phyloP scores from a whole-genome alignment of 1,284 basidiomycete genomes.

The Omphalotus olearius region DNA sequence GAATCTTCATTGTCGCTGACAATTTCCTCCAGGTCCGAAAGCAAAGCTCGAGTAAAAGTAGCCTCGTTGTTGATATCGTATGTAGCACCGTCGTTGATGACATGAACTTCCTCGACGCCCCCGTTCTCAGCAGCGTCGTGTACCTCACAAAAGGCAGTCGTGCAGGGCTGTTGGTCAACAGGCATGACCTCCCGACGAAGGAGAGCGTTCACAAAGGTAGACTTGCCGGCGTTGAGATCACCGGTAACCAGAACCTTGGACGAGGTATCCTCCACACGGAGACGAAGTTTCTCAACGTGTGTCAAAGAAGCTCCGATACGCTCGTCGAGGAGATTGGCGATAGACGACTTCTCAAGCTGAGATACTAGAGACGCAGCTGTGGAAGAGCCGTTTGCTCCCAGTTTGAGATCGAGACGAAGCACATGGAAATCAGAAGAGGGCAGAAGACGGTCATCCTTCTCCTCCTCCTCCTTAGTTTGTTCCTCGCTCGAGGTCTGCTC shows the following conservation, averaged over 20 bases:
- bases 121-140: slow-evolving; percentile 86
- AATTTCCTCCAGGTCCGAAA: slow-evolving; percentile 78
- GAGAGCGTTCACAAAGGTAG: slow-evolving; percentile 95
- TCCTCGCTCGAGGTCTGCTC: slow-evolving; percentile 22
- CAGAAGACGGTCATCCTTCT: slow-evolving; percentile 37
- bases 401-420: slow-evolving; percentile 89
- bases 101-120: slow-evolving; percentile 80
- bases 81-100: slow-evolving; percentile 62
- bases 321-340: slow-evolving; percentile 89
- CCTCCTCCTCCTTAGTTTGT: slow-evolving; percentile 25
- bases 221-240: slow-evolving; percentile 98
- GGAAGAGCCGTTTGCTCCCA: slow-evolving; percentile 71
- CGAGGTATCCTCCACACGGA: slow-evolving; percentile 87
- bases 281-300: slow-evolving; percentile 84
- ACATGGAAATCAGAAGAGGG: slow-evolving; percentile 72
- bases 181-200: slow-evolving; percentile 91
- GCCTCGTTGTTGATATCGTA: slow-evolving; percentile 74
- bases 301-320: slow-evolving; percentile 74
- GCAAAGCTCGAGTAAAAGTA: slow-evolving; percentile 70
- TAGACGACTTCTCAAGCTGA: slow-evolving; percentile 89
- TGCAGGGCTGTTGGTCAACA: slow-evolving; percentile 97
- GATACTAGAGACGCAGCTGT: slow-evolving; percentile 81
- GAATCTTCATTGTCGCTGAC: slow-evolving; percentile 76
- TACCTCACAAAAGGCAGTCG: slow-evolving; percentile 96
- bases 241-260: slow-evolving; percentile 99